Conservation (phyloP, 495 filamentous ascomycete genomes). For the Tuber indicum region DNA sequence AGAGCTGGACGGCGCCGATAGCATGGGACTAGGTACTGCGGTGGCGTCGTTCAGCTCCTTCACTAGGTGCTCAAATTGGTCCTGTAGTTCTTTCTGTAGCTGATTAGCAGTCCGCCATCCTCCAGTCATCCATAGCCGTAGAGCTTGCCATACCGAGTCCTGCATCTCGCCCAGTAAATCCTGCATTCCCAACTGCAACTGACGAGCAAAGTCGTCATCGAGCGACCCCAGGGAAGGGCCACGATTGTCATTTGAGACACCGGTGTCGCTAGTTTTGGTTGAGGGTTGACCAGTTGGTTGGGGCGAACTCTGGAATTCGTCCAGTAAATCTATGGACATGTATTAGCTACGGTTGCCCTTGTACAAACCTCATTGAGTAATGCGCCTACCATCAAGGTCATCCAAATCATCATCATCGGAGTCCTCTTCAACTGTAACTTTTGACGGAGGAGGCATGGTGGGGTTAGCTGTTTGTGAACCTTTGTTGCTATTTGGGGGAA, state of each 20-base stretch:
- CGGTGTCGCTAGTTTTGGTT: slow-evolving; percentile 43
- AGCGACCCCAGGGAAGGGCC: slow-evolving; percentile 22
- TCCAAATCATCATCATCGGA: slow-evolving; percentile 83
- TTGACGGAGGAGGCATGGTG: slow-evolving; percentile 8
- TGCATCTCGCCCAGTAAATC: slow-evolving; percentile 66
- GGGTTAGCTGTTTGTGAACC: slow-evolving; percentile 4
- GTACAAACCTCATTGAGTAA: slow-evolving; percentile 11
- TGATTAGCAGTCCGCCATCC: background rate
- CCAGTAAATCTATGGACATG: slow-evolving; percentile 64
- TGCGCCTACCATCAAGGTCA: slow-evolving; percentile 70
- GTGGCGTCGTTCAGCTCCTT: slow-evolving; percentile 60
- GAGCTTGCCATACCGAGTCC: slow-evolving; percentile 47
- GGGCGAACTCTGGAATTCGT: slow-evolving; percentile 66
- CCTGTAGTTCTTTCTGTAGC: slow-evolving; percentile 64
- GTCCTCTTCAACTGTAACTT: slow-evolving; percentile 50
- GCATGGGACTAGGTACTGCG: slow-evolving; percentile 38
- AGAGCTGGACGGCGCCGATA: slow-evolving; percentile 12
- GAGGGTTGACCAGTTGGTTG: slow-evolving; percentile 50
- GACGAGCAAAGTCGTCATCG: slow-evolving; percentile 72
- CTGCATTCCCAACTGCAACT: slow-evolving; percentile 82
- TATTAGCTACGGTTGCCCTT: background rate
- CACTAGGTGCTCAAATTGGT: slow-evolving; percentile 79
- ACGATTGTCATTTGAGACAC: slow-evolving; percentile 39
- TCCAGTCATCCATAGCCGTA: background rate
- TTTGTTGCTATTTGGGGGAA: background rate